Base-by-base conservation (phyloP, 2,329 filamentous ascomycete genomes). In the Thelonectria blattea region DNA sequence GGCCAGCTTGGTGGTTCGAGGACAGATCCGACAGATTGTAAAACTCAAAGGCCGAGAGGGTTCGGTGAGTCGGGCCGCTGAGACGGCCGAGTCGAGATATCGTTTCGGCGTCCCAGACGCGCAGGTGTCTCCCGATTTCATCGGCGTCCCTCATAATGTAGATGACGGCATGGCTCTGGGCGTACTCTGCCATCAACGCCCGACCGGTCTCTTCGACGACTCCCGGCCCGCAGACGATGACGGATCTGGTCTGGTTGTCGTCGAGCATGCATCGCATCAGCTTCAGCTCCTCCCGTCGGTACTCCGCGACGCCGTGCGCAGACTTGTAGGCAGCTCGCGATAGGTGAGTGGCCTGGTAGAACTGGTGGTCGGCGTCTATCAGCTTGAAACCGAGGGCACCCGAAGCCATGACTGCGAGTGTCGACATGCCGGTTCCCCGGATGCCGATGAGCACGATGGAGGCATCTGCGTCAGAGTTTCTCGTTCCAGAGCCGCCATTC, bases 371-470 rank as follows among this genome's bases (percentile, higher is more conserved):
- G 30, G 83, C 80, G 52, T 88, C 87, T 37, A 89, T 78, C 7
- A 89, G 75, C 47, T 84, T 81, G 84, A 83, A 57, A 82, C 83
- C 41, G 81, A 65, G 50, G 11, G 56, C 60, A 32, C 62, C 58
- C 2, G 64, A 84, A 0, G 86, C 85, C 11, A 86, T 83, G 41
- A 89, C 81, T 3, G 83, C 87, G 15, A 89, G 74, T 34, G 84
- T 88, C n/a, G 85, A 84, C 68, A 88, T 88, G 2, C 87, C 87
- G 5, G 85, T 84, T 10, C 87, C 86, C 30, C 84, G 81, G 49
- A 87, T 83, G 8, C 60, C 60, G 34, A 62, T 52, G 11, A 62
- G 27, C 3, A 51, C 56, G 7, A 62, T 57, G 14, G 60, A 62
- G 6, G 56, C 60, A 18, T 56, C 47, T 5, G 50, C 27, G 39